Evolutionary conservation across 2,329 filamentous ascomycete genomes (phyloP).

Genomic region (Beauveria sp.): DNA sequence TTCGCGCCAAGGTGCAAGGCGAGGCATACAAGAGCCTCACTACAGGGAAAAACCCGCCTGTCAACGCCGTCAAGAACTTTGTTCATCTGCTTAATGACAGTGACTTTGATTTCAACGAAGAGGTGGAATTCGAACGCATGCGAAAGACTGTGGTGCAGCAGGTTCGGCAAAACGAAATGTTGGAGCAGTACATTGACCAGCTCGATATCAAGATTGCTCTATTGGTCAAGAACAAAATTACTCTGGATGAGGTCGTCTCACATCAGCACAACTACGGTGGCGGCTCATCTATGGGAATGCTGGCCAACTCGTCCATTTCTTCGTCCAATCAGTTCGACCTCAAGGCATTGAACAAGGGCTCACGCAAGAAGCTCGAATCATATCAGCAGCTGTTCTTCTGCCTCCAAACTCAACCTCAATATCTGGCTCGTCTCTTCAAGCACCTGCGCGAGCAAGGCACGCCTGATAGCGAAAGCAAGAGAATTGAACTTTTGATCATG

Average conservation of each 20-base stretch:
- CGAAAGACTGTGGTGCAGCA: slow-evolving; percentile 96
- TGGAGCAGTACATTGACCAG: slow-evolving; percentile 97
- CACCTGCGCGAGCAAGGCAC: slow-evolving; percentile 75
- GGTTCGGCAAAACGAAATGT: slow-evolving; percentile 91
- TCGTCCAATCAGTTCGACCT: slow-evolving; percentile 92
- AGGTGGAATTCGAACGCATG: slow-evolving; percentile 91
- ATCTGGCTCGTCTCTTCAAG: slow-evolving; percentile 82
- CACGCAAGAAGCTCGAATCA: slow-evolving; percentile 86
- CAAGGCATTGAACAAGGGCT: slow-evolving; percentile 95
- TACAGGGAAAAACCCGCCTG: slow-evolving; percentile 90
- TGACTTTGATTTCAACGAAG: slow-evolving; percentile 97
- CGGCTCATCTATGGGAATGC: slow-evolving; percentile 65
- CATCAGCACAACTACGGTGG: slow-evolving; percentile 96
- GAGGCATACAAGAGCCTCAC: slow-evolving; percentile 97
- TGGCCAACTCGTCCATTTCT: slow-evolving; percentile 81
- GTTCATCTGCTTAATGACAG: slow-evolving; percentile 96
- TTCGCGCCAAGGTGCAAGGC: slow-evolving; percentile 89
- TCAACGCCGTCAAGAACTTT: slow-evolving; percentile 96
- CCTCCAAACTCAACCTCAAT: slow-evolving; percentile 92
- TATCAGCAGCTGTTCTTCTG: slow-evolving; percentile 98
- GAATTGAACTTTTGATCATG: slow-evolving; percentile 91
- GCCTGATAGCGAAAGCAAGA: slow-evolving; percentile 85
- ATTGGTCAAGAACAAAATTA: slow-evolving; percentile 99
- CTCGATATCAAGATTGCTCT: slow-evolving; percentile 98
- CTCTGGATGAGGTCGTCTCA: slow-evolving; percentile 91